Base-by-base conservation (phyloP, 441 rosid genomes). In the Populus hybrid region DNA sequence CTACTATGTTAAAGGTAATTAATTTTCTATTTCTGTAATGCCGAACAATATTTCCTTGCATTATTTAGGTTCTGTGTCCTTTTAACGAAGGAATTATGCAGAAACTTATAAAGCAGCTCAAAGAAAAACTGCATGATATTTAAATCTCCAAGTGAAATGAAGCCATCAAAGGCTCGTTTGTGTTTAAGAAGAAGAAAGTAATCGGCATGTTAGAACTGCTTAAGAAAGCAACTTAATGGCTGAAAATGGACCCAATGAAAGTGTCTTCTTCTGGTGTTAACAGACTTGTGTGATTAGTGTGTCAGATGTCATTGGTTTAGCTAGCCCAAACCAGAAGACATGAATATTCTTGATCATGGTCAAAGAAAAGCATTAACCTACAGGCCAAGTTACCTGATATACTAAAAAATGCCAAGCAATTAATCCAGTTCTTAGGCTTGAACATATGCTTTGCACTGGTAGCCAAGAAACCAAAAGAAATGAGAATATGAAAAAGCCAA, bases 371-470 rank as follows among this genome's bases (percentile, higher is more conserved):
- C 42, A 83, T 84, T 84, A 80, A 77, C 83, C 79, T 32, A 34
- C 53, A 53, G 34, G 34, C 38, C 84, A 83, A 82, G 82, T 72
- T 26, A 76, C 64, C 30, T 46, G 12, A 61, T 21, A 28, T 28
- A 66, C 12, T 16, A 16, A 36, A 73, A 67, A 72, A 57, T 35
- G 46, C 53, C 79, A 19, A 74, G 23, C 76, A 75, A 42, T 57
- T 35, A 74, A 69, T 19, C 71, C n/a, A 74, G 53, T 24, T 67
- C 34, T 26, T 26, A 9, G 4, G 24, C 30, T 24, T 38, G 84
- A 38, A 80, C 82, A 83, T 89, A 91, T 95, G 86, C 98, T 89
- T 93, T 93, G 94, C 89, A 83, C 88, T 74, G 72, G 74, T 75
- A 79, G 76, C 63, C 61, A 89, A 85, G 91, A 90, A 86, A 90